Percentiles rank a stretch among this genome's conserved stretches.
These are phyloP conservation scores for Guyanaporus albipodus DNA, from an alignment of 768 basidiomycete genomes.

Conservation along the genomic window DNA sequence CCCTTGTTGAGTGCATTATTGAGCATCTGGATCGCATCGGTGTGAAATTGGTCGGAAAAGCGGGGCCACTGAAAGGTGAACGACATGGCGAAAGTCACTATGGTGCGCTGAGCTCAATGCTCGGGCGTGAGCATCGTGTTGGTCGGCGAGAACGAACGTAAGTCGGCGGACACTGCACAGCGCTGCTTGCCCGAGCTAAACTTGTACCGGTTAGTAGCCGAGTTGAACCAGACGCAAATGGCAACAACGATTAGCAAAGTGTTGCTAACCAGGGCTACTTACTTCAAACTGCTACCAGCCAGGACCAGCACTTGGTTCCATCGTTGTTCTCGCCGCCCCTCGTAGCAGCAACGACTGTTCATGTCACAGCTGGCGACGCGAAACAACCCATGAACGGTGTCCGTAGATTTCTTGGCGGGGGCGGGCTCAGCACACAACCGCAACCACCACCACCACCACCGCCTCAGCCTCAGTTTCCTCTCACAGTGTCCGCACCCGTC, in stretches of 20 bases:
- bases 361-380: conserved; percentile 21
- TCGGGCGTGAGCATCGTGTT: conserved; percentile 19
- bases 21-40: conserved; percentile 95
- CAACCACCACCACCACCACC: conserved; percentile 18
- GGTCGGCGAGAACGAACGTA: conserved; percentile 14
- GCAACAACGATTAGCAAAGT: too few species aligned
- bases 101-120: conserved; percentile 1
- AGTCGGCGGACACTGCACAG: conserved; percentile 3
- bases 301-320: neutral
- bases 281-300: too few species aligned
- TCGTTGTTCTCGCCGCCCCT: neutral
- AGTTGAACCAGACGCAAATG: neutral
- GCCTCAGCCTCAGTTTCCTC: conserved; percentile 1
- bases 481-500: conserved; percentile 15
- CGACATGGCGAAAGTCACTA: conserved; percentile 48
- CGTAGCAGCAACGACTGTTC: conserved; percentile 14
- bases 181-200: neutral
- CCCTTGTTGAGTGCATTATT: conserved; percentile 97
- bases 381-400: conserved; percentile 60
- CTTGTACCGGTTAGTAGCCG: conserved; percentile 4
- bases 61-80: conserved; percentile 96
- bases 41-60: conserved; percentile 95
- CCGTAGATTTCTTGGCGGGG: conserved; percentile 55
- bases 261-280: too few species aligned
- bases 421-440: conserved; percentile 35